phyloP scores from a whole-genome alignment of 371 early-diverging fungal genomes.

The Coemansia sp. region DNA sequence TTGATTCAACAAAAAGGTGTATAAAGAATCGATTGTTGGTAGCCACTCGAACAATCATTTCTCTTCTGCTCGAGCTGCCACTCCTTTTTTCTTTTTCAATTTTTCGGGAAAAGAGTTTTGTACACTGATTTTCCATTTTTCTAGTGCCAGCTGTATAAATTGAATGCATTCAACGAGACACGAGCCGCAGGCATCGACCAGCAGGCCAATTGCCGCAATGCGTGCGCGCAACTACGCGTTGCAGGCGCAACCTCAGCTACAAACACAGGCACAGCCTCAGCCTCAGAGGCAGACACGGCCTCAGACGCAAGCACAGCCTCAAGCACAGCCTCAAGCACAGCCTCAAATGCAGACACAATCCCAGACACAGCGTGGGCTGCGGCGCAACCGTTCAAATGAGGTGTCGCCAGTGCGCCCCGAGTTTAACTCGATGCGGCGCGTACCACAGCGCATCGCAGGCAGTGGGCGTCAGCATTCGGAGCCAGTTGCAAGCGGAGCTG shows the following conservation, averaged over 20 bases:
- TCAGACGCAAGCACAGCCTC: no score
- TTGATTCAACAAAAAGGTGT: not conserved
- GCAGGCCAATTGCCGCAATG: conserved; percentile 19
- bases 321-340: no score
- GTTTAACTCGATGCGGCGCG: not conserved
- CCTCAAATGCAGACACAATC: not conserved
- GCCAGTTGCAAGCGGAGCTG: conserved; percentile 1
- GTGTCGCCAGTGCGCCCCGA: conserved; percentile 8
- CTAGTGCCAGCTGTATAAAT: not conserved
- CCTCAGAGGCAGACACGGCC: no score
- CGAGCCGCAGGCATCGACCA: not conserved
- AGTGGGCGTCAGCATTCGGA: conserved; percentile 36
- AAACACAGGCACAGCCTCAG: not conserved
- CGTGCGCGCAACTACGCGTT: conserved; percentile 26
- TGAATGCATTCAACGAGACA: conserved; percentile 3
- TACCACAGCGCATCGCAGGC: conserved; percentile 5
- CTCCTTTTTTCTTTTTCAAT: not conserved
- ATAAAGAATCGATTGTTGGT: not conserved
- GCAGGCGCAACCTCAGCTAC: not conserved
- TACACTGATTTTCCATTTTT: conserved; percentile 1
- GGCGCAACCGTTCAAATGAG: conserved; percentile 19
- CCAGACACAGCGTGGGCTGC: conserved; percentile 10
- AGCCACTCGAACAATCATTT: not conserved
- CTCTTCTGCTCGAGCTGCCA: not conserved
- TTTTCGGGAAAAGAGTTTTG: not conserved